Percentiles rank a stretch among this genome's conserved stretches.
phyloP scores from a whole-genome alignment of 2,329 filamentous ascomycete genomes.

The Trichoderma endophyticum region DNA sequence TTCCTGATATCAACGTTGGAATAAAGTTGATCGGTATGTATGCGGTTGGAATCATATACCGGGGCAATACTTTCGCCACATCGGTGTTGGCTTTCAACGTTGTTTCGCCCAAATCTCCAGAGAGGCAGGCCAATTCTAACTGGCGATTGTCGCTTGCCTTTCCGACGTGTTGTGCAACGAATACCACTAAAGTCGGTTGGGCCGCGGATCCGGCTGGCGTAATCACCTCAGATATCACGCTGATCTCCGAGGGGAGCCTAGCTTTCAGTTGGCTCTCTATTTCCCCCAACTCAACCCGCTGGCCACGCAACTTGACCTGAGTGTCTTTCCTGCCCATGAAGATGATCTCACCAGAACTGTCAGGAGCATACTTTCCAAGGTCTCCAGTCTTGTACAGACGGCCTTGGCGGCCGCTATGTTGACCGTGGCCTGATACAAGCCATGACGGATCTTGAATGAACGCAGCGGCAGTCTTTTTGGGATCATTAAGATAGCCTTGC shows the following conservation, averaged over 20 bases:
- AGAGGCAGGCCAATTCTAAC: neutral
- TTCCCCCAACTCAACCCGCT: constrained; percentile 26
- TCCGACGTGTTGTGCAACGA: neutral
- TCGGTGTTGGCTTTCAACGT: neutral
- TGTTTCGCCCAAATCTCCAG: neutral
- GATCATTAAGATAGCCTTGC: constrained; percentile 46
- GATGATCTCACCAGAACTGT: constrained; percentile 13
- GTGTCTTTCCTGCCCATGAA: constrained; percentile 24
- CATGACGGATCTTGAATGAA: constrained; percentile 29
- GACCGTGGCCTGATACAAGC: constrained; percentile 12
- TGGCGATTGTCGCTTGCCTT: neutral
- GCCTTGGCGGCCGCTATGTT: constrained; percentile 16
- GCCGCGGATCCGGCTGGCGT: neutral
- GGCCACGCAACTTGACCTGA: constrained; percentile 25
- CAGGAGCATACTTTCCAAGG: constrained; percentile 21
- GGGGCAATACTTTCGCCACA: neutral
- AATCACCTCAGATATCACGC: constrained; percentile 41
- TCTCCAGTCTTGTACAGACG: constrained; percentile 24
- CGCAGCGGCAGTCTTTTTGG: constrained; percentile 29
- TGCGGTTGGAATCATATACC: constrained; percentile 1
- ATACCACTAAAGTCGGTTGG: neutral
- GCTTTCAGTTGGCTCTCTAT: constrained; percentile 21
- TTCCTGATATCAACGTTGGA: neutral
- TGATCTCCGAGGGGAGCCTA: constrained; percentile 36
- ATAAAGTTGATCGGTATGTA: neutral